phyloP scores from a whole-genome alignment of 164 flowering plant species.

The Brasenia schreberi region DNA sequence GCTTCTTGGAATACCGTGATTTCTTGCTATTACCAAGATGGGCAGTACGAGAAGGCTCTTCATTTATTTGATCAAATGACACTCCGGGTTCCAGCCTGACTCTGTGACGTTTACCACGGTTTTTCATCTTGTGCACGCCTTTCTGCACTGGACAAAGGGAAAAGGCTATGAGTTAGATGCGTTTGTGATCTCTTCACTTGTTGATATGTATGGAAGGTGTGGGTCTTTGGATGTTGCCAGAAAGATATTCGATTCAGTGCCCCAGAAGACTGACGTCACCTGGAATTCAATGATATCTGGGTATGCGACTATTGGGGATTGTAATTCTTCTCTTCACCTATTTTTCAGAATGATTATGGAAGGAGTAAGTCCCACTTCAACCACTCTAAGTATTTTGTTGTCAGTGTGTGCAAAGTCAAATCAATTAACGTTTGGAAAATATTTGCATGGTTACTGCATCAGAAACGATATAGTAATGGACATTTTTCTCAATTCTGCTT shows the following conservation, averaged over 20 bases:
- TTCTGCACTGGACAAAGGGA: constrained; percentile 45
- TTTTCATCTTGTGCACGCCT: constrained; percentile 39
- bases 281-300: constrained; percentile 62
- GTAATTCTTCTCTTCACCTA: constrained; percentile 36
- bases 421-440: constrained; percentile 35
- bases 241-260: constrained; percentile 40
- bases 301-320: constrained; percentile 35
- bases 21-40: constrained; percentile 53
- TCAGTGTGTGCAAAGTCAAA: constrained; percentile 45
- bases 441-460: constrained; percentile 49
- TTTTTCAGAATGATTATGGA: constrained; percentile 39
- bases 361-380: constrained; percentile 7
- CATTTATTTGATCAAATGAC: constrained; percentile 44
- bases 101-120: constrained; percentile 38
- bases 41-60: constrained; percentile 41
- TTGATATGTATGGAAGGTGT: constrained; percentile 54
- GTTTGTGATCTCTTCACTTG: constrained; percentile 49
- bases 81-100: constrained; percentile 37
- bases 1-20: constrained; percentile 23
- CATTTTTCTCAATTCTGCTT: constrained; percentile 24
- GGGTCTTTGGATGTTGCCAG: constrained; percentile 30
- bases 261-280: constrained; percentile 28
- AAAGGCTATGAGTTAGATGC: constrained; percentile 32
- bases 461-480: constrained; percentile 29
- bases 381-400: constrained; percentile 24